A percentile compares a stretch with the other conserved stretches of the same genome.
These are phyloP conservation scores for Rhodotorula sp. DNA, from an alignment of 1,284 basidiomycete genomes.

Conservation along the genomic window DNA sequence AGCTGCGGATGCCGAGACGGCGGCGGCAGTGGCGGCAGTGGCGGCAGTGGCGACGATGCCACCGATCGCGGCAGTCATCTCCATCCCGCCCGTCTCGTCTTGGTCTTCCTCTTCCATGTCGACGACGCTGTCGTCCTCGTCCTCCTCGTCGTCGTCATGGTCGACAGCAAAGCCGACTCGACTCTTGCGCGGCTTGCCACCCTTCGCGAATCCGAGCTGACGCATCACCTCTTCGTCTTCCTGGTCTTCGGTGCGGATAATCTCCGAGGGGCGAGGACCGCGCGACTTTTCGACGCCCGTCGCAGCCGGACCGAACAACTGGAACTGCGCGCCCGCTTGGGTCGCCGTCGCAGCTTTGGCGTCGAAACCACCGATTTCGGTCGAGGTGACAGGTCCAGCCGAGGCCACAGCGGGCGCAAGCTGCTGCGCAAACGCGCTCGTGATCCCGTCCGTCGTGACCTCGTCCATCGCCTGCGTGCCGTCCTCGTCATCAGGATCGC, in stretches of 20 bases:
- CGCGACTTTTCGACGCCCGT: not conserved
- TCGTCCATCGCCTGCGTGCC: constrained; percentile 26
- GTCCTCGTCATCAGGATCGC: constrained; percentile 10
- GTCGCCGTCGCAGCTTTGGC: not conserved
- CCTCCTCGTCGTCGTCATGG: constrained; percentile 9
- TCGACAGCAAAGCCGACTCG: constrained; percentile 6
- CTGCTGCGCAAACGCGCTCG: constrained; percentile 11
- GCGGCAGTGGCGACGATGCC: constrained; percentile 1
- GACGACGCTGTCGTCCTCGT: constrained; percentile 1
- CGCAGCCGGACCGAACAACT: constrained; percentile 7
- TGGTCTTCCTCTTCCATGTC: constrained; percentile 5
- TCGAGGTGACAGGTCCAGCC: not conserved
- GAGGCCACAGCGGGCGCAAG: not conserved
- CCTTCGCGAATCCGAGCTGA: constrained; percentile 25
- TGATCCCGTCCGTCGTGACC: constrained; percentile 17
- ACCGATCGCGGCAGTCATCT: constrained; percentile 25
- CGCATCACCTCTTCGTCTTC: constrained; percentile 38
- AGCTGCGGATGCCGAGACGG: no score
- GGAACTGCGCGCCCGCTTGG: not conserved
- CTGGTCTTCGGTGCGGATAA: constrained; percentile 30
- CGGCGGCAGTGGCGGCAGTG: no score
- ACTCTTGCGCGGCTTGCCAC: constrained; percentile 14
- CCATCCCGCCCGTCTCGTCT: constrained; percentile 30
- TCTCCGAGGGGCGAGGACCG: constrained; percentile 30
- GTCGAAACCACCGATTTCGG: not conserved